These are phyloP conservation scores for Neurospora sp. DNA, from an alignment of 495 filamentous ascomycete species.

Conservation along the genomic window DNA sequence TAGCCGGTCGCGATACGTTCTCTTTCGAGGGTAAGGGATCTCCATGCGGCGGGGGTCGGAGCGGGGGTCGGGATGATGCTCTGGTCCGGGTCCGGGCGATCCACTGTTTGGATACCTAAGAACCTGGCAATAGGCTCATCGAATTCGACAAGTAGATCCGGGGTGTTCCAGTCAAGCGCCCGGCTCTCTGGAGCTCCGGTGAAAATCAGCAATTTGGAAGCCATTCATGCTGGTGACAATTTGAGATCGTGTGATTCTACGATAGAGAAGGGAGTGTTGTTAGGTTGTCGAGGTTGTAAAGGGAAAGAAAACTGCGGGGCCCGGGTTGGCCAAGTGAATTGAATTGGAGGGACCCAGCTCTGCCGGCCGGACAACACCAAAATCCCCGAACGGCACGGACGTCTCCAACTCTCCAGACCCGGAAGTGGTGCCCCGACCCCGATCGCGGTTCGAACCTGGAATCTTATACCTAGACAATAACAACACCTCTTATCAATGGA, in stretches of 20 bases:
- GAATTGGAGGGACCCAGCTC: background rate
- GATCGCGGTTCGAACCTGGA: background rate
- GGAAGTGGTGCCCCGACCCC: background rate
- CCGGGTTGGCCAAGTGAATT: background rate
- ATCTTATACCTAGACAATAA: background rate
- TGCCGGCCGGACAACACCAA: background rate
- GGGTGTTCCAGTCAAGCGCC: constrained; percentile 46
- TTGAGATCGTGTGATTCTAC: too few species aligned
- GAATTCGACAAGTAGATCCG: constrained; percentile 38
- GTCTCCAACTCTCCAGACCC: background rate
- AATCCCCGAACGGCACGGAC: background rate
- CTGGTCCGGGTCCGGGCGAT: background rate
- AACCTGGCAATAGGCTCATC: constrained; percentile 39
- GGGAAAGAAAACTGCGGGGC: background rate
- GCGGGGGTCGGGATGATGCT: constrained; percentile 6
- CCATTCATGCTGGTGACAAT: constrained; percentile 22
- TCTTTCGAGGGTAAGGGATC: constrained; percentile 33
- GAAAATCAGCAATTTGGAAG: constrained; percentile 44
- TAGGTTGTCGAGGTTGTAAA: background rate
- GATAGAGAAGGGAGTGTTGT: background rate
- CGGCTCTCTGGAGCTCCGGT: constrained; percentile 49
- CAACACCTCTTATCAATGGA: background rate
- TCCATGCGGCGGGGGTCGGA: constrained; percentile 30
- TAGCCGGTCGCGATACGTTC: constrained; percentile 28
- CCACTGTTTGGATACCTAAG: constrained; percentile 10